A percentile compares a stretch with the other conserved stretches of the same genome.
Evolutionary conservation across 306 rosid species (phyloP).

Genomic region (Begonia fuchsioides): DNA sequence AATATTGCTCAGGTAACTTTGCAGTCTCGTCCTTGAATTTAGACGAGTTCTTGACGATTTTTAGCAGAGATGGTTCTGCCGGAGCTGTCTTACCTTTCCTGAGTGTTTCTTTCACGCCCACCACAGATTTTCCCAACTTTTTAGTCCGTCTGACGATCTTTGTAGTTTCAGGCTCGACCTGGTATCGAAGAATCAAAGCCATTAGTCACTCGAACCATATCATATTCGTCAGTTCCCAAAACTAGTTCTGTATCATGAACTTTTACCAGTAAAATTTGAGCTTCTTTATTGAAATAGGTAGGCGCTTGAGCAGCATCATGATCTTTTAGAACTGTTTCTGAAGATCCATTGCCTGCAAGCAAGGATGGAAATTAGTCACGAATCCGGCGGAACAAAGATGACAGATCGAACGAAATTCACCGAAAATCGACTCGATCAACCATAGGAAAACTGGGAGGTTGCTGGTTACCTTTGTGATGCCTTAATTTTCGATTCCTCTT

Average conservation of each 20-base stretch:
- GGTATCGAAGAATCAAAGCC: slow-evolving; percentile 5
- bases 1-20: too few relatives aligned
- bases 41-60: slow-evolving; percentile 1
- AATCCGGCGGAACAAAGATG: too few relatives aligned
- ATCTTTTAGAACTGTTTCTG: slow-evolving; percentile 4
- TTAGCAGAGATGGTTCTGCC: not conserved
- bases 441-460: too few relatives aligned
- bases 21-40: slow-evolving; percentile 6
- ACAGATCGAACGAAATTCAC: too few relatives aligned
- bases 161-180: slow-evolving; percentile 22
- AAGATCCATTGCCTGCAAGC: slow-evolving; percentile 18
- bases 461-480: slow-evolving; percentile 10
- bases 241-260: slow-evolving; percentile 7
- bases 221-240: not conserved
- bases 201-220: not conserved
- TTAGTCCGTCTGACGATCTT: slow-evolving; percentile 11
- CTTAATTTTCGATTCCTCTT: slow-evolving; percentile 29
- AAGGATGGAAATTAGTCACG: too few relatives aligned
- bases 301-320: slow-evolving; percentile 12
- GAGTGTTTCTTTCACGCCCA: slow-evolving; percentile 11
- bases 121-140: slow-evolving; percentile 15
- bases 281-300: slow-evolving; percentile 17
- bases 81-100: not conserved
- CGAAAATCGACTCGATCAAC: too few relatives aligned
- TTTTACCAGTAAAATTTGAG: slow-evolving; percentile 35